Evolutionary conservation across 108 stramenopile species (phyloP), one percentile per base, ranked within the genome.

Genomic region (Chaetoceros tenuissimus): DNA sequence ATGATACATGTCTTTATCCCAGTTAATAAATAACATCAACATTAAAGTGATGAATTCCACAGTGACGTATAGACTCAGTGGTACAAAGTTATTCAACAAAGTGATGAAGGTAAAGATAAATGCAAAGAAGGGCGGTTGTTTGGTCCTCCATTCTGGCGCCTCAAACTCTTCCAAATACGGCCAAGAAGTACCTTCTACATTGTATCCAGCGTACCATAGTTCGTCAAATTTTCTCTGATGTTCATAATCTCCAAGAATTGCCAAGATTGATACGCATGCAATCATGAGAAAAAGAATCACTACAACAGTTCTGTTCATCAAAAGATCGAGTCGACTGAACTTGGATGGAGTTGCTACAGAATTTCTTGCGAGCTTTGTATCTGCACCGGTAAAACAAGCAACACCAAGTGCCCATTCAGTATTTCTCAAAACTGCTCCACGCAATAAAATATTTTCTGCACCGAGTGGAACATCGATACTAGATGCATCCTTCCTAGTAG

Each of bases 371-470:
- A 99, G 62, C 64, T 97, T 97, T 3, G 96, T 96, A 59, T 99
- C 96, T 10, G 69, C 70, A 25, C 98, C 98, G 18, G 98, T 97
- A 67, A 95, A 97, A 53, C 86, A 94, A 29, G 94, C 94, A 2
- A 97, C 48, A 19, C 96, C 96, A 57, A 97, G 79, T 16, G 81
- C 94, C 96, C 95, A 97, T 61, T 93, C 87, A 3, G 96, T 97
- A 74, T 99, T 99, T 30, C 96, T 78, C 31, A 99, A 73, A 16
- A 88, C 74, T 31, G 92, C 94, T 26, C 98, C 98, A 27, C 98
- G 82, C 0, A 99, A 75, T 27, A 99, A 62, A 43, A 99, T 50
- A 52, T 96, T 87, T 26, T 90, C 87, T 28, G 81, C 82, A 49
- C 84, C 81, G 48, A 96, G 71, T 3, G 89, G 77, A 49, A 85